These are phyloP conservation scores for Euphorbia corollata DNA, from an alignment of 441 rosid genomes.

Conservation along the genomic window DNA sequence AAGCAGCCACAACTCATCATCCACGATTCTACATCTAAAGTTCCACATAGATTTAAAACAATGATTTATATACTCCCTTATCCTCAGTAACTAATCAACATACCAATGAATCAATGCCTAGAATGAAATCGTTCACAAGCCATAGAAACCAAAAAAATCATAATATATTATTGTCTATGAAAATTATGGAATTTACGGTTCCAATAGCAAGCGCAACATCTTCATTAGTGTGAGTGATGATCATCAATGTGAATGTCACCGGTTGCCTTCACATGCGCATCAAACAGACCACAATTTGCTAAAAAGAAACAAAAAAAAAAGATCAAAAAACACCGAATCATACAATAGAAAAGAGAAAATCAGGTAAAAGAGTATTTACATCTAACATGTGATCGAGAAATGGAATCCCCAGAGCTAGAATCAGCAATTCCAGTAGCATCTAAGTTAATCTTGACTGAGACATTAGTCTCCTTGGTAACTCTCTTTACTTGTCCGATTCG, in stretches of 20 bases:
- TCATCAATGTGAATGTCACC: constrained; percentile 91
- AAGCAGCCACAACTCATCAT: background rate
- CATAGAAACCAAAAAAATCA: background rate
- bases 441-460: constrained; percentile 61
- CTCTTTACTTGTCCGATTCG: constrained; percentile 79
- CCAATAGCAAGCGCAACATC: constrained; percentile 94
- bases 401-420: constrained; percentile 57
- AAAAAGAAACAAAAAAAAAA: background rate
- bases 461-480: constrained; percentile 83
- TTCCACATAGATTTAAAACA: too few relatives aligned
- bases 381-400: constrained; percentile 94
- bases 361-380: constrained; percentile 28
- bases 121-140: background rate
- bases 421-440: constrained; percentile 81
- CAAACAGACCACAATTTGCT: constrained; percentile 94
- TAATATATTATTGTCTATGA: too few relatives aligned
- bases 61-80: background rate
- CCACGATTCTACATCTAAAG: background rate
- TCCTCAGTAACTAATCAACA: background rate
- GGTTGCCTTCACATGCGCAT: constrained; percentile 74
- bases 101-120: constrained; percentile 79
- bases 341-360: background rate
- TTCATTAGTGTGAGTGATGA: constrained; percentile 75
- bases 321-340: background rate
- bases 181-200: constrained; percentile 32